Conservation (phyloP, 83 land plant species). For the Picea abies region DNA sequence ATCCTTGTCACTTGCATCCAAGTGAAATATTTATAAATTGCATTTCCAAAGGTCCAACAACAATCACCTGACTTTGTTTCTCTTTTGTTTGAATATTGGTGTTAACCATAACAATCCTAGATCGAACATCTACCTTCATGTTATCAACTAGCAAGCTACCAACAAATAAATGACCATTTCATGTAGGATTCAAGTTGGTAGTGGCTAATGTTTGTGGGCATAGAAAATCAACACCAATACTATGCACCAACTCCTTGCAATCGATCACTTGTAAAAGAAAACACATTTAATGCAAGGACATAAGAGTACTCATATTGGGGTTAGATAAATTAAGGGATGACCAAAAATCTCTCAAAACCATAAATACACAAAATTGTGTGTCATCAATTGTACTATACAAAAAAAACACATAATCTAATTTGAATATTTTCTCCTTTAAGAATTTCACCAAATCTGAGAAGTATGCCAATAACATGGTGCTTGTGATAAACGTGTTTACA, state of each 20-base stretch:
- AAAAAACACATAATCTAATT: not conserved
- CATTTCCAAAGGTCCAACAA: not conserved
- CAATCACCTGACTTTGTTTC: not conserved
- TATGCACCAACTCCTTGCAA: conserved; percentile 77
- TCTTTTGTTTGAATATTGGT: not conserved
- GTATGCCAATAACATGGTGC: not conserved
- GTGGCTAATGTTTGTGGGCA: conserved; percentile 38
- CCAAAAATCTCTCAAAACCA: conserved; percentile 79
- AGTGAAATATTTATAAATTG: not conserved
- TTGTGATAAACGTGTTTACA: not conserved
- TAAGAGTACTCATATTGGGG: conserved; percentile 39
- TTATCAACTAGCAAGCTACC: not conserved
- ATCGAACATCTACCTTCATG: not conserved
- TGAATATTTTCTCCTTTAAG: not conserved
- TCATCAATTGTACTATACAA: conserved; percentile 40
- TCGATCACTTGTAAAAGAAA: conserved; percentile 75
- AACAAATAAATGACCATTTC: not conserved
- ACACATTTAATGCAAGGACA: conserved; percentile 80
- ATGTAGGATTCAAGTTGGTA: conserved; percentile 10
- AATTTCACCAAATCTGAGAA: conserved; percentile 9
- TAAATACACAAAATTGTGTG: conserved; percentile 64
- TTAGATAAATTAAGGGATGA: conserved; percentile 50
- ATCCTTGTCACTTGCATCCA: conserved; percentile 2
- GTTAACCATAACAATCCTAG: not conserved
- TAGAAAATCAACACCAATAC: conserved; percentile 60